Conservation (phyloP, 2,329 filamentous ascomycete species). For the Alternaria sp. region DNA sequence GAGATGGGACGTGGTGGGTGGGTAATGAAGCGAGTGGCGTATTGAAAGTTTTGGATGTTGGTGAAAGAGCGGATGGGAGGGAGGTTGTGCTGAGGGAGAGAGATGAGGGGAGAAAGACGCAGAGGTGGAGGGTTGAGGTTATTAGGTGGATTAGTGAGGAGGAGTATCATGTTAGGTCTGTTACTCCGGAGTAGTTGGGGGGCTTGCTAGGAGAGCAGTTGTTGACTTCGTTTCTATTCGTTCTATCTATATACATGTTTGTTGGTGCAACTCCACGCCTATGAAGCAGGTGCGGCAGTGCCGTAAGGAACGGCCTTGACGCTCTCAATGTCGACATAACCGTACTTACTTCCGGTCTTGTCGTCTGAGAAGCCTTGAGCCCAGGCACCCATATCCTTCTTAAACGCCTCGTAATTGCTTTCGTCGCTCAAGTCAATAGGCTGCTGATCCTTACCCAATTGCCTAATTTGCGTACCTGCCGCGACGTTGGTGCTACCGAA, state of each 20-base stretch:
- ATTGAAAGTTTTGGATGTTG: conserved; percentile 30
- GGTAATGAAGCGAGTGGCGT: conserved; percentile 29
- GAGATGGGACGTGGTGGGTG: conserved; percentile 34
- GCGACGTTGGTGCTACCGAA: conserved; percentile 60
- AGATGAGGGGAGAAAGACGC: conserved; percentile 28
- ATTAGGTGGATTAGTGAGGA: conserved; percentile 30
- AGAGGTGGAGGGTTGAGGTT: conserved; percentile 34
- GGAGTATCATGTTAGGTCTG: background rate
- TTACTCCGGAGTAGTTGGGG: background rate
- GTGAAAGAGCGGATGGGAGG: conserved; percentile 26
- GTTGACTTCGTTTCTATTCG: background rate
- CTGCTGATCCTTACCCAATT: conserved; percentile 62
- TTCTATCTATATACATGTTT: background rate
- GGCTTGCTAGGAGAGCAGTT: background rate
- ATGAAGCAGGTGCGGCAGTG: conserved; percentile 15
- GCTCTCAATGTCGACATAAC: conserved; percentile 57
- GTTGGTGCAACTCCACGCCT: background rate
- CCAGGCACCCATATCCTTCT: conserved; percentile 60
- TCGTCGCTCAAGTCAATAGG: conserved; percentile 62
- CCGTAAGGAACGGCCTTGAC: conserved; percentile 52
- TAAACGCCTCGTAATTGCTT: conserved; percentile 59
- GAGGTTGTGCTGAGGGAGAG: conserved; percentile 25
- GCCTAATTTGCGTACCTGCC: conserved; percentile 61
- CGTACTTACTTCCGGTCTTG: conserved; percentile 53
- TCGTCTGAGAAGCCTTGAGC: conserved; percentile 53